These are phyloP conservation scores for Paecilomyces dactylethromorphus DNA, from an alignment of 2,329 filamentous ascomycete species.

Conservation along the genomic window DNA sequence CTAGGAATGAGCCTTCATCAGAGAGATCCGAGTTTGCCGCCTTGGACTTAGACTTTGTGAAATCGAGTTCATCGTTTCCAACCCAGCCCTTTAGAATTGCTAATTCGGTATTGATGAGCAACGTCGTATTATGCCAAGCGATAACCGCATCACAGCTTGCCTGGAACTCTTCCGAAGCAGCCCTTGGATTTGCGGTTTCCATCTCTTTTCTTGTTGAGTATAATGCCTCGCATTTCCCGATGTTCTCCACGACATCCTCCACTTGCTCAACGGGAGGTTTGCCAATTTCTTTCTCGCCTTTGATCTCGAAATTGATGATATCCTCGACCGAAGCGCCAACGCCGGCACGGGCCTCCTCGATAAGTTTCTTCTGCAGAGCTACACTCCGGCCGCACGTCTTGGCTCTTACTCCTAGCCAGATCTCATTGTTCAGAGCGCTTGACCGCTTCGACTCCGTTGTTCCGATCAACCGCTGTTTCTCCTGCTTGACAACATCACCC, in stretches of 20 bases:
- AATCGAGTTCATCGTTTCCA: conserved; percentile 90
- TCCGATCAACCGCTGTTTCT: conserved; percentile 91
- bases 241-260: conserved; percentile 78
- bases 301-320: conserved; percentile 88
- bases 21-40: conserved; percentile 67
- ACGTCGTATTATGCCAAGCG: conserved; percentile 94
- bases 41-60: conserved; percentile 65
- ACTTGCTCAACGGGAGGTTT: conserved; percentile 86
- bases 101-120: conserved; percentile 91
- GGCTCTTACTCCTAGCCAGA: conserved; percentile 85
- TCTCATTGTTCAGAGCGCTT: conserved; percentile 59
- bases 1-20: conserved; percentile 89
- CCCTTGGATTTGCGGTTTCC: conserved; percentile 66
- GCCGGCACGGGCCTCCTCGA: conserved; percentile 73
- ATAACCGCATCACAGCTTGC: conserved; percentile 84
- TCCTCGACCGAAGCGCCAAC: conserved; percentile 74
- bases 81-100: conserved; percentile 92
- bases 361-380: conserved; percentile 75
- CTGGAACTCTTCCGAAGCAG: conserved; percentile 68
- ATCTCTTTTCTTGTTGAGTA: conserved; percentile 77
- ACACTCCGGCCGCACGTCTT: conserved; percentile 77
- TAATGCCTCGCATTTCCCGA: conserved; percentile 78
- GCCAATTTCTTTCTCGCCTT: conserved; percentile 84
- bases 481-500: conserved; percentile 93
- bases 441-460: conserved; percentile 67